Conservation (phyloP, 257 asterid genomes). For the Penstemon davidsonii region DNA sequence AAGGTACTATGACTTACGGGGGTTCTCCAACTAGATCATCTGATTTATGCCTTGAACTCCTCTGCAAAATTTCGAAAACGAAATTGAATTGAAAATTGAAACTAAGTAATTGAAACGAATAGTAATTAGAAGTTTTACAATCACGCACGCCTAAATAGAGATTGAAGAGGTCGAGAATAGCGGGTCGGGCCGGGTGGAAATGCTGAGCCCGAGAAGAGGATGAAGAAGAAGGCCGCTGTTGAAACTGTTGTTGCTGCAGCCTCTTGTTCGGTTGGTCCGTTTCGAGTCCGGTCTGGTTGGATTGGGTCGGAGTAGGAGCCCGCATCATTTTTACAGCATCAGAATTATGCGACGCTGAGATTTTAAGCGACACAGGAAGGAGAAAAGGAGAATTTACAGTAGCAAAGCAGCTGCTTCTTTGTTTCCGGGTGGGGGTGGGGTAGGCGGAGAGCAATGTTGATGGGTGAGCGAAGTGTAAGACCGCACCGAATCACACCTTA, state of each 20-base stretch:
- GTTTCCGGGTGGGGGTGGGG: too few relatives aligned
- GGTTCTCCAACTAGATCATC: conserved; percentile 74
- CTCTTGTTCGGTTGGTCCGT: conserved; percentile 53
- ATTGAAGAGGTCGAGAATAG: conserved; percentile 73
- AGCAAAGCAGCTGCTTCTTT: too few relatives aligned
- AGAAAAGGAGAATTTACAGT: background rate
- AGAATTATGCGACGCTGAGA: background rate
- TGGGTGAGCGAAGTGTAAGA: too few relatives aligned
- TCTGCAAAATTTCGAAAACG: conserved; percentile 42
- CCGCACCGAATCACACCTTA: too few relatives aligned
- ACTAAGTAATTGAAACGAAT: background rate
- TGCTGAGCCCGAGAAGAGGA: conserved; percentile 64
- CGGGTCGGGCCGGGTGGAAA: conserved; percentile 76
- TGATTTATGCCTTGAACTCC: conserved; percentile 51
- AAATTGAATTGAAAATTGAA: background rate
- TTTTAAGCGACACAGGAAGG: background rate
- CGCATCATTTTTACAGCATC: conserved; percentile 34
- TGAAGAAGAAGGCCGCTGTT: conserved; percentile 52
- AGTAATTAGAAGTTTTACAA: background rate
- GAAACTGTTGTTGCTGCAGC: conserved; percentile 34
- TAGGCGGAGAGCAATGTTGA: too few relatives aligned
- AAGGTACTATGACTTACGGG: conserved; percentile 58
- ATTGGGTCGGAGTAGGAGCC: conserved; percentile 42
- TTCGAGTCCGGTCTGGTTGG: conserved; percentile 42
- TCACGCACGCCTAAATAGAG: conserved; percentile 72